Base-by-base conservation (phyloP, 371 early-diverging fungal genomes). In the Neoconidiobolus thromboides region DNA sequence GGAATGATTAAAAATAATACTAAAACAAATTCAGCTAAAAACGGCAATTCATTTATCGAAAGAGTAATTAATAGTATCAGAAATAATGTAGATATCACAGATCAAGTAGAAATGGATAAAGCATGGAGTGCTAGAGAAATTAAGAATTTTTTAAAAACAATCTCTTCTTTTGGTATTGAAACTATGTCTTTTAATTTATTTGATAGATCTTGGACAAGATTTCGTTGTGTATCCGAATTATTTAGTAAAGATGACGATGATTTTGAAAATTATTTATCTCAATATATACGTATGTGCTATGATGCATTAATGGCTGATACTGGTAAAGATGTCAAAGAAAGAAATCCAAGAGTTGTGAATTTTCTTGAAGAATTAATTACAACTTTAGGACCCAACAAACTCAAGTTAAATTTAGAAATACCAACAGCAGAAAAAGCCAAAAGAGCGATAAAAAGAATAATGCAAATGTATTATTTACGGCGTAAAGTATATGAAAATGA, bases 381-480 rank as follows among this genome's bases (percentile, higher is more conserved):
- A 10, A 43, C 12, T 36, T 55, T 55, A 62, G 61, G 7, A 50
- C 62, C 10, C 65, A 48, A 3, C 64, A 64, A 1, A 71, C 72
- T 50, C 62, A 76, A 37, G 75, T 75, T 41, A 65, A 65, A 64
- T 14, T 76, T 75, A 46, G 74, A 71, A 56, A 65, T 66, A 2
- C 72, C 82, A 1, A 82, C 82, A 37, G 68, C 77, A 51, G 86
- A 87, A 55, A 76, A 77, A 48, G 86, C 87, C 7, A 76, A 81
- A 60, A 80, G 83, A 64, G 67, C 86, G 2, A 58, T 87, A 2
- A 86, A 81, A 57, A 78, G 87, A 14, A 71, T 88, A 12, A 81
- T 74, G n/a, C 73, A 80, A 43, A 79, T 90, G 80, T 76, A 80
- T 41, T 71, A 66, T 2, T 73, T 88, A 26, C 76, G 91, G n/a